Base-by-base conservation (phyloP, 2,329 filamentous ascomycete species). In the Hypoxylon sp. region DNA sequence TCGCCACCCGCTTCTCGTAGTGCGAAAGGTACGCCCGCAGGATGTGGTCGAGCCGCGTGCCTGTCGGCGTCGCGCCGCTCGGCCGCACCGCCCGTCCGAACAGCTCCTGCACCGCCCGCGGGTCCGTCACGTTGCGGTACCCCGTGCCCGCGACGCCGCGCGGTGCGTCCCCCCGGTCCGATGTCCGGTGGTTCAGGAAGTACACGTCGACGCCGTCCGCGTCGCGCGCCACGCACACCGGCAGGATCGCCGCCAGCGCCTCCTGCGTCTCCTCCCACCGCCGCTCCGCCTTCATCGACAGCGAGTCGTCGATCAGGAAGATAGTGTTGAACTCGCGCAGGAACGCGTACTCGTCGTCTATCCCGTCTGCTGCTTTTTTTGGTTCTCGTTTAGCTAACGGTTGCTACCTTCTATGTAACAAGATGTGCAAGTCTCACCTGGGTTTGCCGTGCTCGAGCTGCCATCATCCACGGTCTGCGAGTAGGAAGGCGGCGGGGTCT, bases 281-380 rank as follows among this genome's bases (percentile, higher is more conserved):
- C 4, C 31, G 29, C n/a, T 78, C 71, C 13, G 89, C 91, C 1
- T 80, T 78, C 94, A 98, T 98, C 67, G 89, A 93, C 4, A 86
- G 85, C n/a, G 88, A 92, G 78, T 98, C 94, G 71, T 98, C 94
- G 70, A 98, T 91, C 1, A 98, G 77, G 72, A 98, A 93, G 53
- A 94, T 77, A 26, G 92, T 97, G 76, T 98, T 92, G 71, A 97
- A 97, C 13, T 81, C 81, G 37, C 77, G 73, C 4, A 98, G 85
- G 71, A 96, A 96, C 2, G 86, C 83, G 71, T 69, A 69, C 2
- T 65, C 64, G 40, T 72, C 66, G 17, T 67, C 61, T 18, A 8
- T 13, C 1, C 72, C 66, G 17, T 67, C 61, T 18, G 7, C 15
- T 2, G 15, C n/a, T 6, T 10, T 18, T n/a, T 10, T 23, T 46